A percentile compares a stretch with the other conserved stretches of the same genome.
phyloP scores from a whole-genome alignment of 2,329 filamentous ascomycete species.

The Xylaria sp. region DNA sequence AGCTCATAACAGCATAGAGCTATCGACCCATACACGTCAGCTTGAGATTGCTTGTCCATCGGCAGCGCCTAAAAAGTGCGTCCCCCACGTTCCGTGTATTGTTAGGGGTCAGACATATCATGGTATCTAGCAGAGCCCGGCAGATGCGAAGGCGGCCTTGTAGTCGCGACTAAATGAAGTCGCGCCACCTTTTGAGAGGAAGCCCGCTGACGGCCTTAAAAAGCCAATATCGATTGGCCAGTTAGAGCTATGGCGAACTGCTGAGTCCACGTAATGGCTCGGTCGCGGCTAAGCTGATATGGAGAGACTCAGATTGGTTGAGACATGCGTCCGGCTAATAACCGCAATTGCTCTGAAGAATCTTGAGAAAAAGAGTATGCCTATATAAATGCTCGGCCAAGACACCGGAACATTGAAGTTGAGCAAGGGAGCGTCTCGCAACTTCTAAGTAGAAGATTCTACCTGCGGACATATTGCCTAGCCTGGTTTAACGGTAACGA shows the following conservation, averaged over 20 bases:
- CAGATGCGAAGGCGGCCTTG: conserved; percentile 16
- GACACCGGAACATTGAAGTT: not conserved
- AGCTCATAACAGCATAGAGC: not conserved
- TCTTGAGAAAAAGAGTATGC: not conserved
- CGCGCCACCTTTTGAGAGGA: conserved; percentile 2
- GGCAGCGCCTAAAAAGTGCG: not conserved
- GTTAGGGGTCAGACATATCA: conserved; percentile 12
- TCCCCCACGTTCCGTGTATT: conserved; percentile 20
- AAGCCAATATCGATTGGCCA: conserved; percentile 19
- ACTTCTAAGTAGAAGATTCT: not conserved
- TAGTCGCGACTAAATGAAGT: conserved; percentile 21
- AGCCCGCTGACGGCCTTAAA: not conserved
- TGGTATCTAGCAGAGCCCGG: conserved; percentile 8
- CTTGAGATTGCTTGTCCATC: not conserved
- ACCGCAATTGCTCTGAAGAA: not conserved
- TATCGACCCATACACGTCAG: not conserved
- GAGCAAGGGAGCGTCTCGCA: not conserved
- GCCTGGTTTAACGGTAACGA: conserved; percentile 16
- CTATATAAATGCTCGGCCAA: conserved; percentile 16
- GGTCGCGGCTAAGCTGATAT: conserved; percentile 35
- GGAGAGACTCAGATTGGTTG: conserved; percentile 22
- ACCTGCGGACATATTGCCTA: not conserved
- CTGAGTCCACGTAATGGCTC: conserved; percentile 27
- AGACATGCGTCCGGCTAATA: conserved; percentile 19
- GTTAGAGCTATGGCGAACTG: conserved; percentile 1